Conservation (phyloP, 2,329 filamentous ascomycete genomes). For the Aspergillus pseudoglaucus region DNA sequence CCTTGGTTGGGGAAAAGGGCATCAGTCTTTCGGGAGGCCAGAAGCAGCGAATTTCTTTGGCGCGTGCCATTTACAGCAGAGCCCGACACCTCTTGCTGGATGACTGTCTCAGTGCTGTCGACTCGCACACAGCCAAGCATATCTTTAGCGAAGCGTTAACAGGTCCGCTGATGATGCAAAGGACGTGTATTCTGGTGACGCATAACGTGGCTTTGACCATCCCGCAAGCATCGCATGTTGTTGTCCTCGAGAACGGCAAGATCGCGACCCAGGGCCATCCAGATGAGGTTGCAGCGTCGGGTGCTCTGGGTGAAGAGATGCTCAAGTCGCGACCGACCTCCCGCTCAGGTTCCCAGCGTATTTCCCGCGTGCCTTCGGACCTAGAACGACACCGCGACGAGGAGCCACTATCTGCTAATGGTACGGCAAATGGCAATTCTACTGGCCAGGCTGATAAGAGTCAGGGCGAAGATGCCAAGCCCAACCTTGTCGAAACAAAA, state of each 20-base stretch:
- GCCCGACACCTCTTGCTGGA: slow-evolving; percentile 86
- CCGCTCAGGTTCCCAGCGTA: slow-evolving; percentile 61
- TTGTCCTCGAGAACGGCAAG: slow-evolving; percentile 81
- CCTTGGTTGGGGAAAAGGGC: slow-evolving; percentile 91
- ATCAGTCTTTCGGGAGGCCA: slow-evolving; percentile 95
- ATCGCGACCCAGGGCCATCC: slow-evolving; percentile 70
- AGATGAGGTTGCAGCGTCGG: slow-evolving; percentile 73
- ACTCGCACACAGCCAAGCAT: slow-evolving; percentile 96
- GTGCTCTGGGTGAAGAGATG: slow-evolving; percentile 80
- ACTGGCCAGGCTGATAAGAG: slow-evolving; percentile 30
- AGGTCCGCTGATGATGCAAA: slow-evolving; percentile 77
- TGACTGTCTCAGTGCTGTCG: slow-evolving; percentile 92
- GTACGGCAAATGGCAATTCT: slow-evolving; percentile 34
- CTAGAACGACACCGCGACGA: slow-evolving; percentile 56
- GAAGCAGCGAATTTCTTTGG: slow-evolving; percentile 93
- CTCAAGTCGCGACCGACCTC: slow-evolving; percentile 68
- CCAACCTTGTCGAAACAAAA: slow-evolving; percentile 63
- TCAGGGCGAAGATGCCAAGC: slow-evolving; percentile 41
- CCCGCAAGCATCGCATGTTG: slow-evolving; percentile 70
- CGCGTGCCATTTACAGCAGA: slow-evolving; percentile 94
- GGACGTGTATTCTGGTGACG: slow-evolving; percentile 91
- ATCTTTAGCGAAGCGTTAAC: slow-evolving; percentile 92
- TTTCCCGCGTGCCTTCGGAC: slow-evolving; percentile 72
- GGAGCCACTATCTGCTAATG: slow-evolving; percentile 35
- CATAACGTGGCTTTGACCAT: slow-evolving; percentile 89